Conservation (phyloP, 331 rosid species). For the Quercus tomentella region DNA sequence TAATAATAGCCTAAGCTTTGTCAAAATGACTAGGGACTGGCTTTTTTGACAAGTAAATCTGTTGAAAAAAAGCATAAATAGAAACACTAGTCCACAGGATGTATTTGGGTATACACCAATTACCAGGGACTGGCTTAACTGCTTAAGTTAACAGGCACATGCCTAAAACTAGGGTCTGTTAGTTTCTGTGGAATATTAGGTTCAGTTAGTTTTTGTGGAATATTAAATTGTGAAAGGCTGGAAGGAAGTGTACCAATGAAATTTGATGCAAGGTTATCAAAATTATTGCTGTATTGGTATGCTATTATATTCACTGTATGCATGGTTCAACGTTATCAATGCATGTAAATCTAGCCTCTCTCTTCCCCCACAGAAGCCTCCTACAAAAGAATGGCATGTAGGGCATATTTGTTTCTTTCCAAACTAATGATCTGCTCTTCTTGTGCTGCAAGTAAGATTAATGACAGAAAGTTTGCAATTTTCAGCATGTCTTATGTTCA, state of each 20-base stretch:
- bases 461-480: constrained; percentile 10
- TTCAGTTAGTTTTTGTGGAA: background rate
- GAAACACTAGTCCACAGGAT: too few relatives aligned
- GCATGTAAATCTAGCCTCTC: background rate
- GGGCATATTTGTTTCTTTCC: background rate
- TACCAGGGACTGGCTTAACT: too few relatives aligned
- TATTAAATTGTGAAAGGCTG: background rate
- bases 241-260: background rate
- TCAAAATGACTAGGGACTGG: background rate
- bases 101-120: too few relatives aligned
- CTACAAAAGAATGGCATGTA: background rate
- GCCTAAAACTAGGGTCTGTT: background rate
- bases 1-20: background rate
- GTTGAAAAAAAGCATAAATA: too few relatives aligned
- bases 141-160: background rate
- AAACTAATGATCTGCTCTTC: background rate
- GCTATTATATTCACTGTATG: background rate
- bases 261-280: background rate
- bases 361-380: background rate
- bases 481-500: constrained; percentile 73
- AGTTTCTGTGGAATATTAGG: background rate
- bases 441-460: background rate
- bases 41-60: background rate
- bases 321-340: background rate
- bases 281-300: background rate